Percentiles rank a stretch among this genome's conserved stretches.
Conservation (phyloP, 768 basidiomycete species). For the Paxillus involutus region DNA sequence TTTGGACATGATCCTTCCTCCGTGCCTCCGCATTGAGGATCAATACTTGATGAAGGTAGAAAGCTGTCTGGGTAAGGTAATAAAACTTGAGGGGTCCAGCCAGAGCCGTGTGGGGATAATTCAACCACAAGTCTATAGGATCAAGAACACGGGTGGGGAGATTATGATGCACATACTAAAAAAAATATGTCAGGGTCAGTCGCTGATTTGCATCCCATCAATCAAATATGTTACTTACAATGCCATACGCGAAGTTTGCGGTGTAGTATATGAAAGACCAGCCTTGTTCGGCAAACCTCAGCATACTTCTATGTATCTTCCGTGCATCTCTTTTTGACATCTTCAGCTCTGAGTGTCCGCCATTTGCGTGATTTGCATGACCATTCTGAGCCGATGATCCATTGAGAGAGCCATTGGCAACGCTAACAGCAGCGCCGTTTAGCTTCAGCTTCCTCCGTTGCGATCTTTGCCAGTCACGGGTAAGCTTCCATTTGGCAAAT, state of each 20-base stretch:
- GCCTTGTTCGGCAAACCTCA: constrained; percentile 94
- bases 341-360: constrained; percentile 12
- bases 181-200: constrained; percentile 8
- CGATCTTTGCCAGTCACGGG: constrained; percentile 44
- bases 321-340: constrained; percentile 49
- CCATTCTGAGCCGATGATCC: constrained; percentile 29
- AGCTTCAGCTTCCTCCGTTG: constrained; percentile 17
- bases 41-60: constrained; percentile 90
- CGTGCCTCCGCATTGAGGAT: constrained; percentile 91
- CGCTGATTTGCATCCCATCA: constrained; percentile 4
- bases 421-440: constrained; percentile 30
- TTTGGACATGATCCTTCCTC: constrained; percentile 91
- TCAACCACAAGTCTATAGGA: constrained; percentile 68
- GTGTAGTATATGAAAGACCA: constrained; percentile 86
- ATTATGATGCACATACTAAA: constrained; percentile 76
- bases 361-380: constrained; percentile 25
- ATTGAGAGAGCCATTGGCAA: constrained; percentile 4
- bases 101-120: constrained; percentile 81
- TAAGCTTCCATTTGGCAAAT: constrained; percentile 76
- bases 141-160: constrained; percentile 66
- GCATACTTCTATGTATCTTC: constrained; percentile 66
- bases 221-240: constrained; percentile 57
- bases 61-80: constrained; percentile 82
- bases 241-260: constrained; percentile 71
- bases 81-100: constrained; percentile 86